Base-by-base conservation (phyloP, 2,329 filamentous ascomycete genomes). In the Alternaria postmessia region DNA sequence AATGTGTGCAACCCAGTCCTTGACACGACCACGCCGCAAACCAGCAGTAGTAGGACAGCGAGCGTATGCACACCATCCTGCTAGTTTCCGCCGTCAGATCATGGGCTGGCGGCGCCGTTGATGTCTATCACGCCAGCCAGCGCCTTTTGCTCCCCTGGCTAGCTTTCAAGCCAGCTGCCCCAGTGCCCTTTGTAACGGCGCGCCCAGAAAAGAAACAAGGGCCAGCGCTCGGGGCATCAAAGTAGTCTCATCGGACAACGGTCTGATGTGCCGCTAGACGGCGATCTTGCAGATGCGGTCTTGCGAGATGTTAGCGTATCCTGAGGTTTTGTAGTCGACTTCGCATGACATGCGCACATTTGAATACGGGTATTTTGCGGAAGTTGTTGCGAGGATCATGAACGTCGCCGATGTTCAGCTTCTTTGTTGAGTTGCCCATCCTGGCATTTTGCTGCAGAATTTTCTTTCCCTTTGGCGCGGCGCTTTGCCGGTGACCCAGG, bases 1-100 rank as follows among this genome's bases (percentile, higher is more conserved):
- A 75, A 77, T 73, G 22, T 22, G 46, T 49, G 46, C 20, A 24
- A 49, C 20, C 46, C 47, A 69, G 67, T 67, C 32, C 53, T 57
- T 57, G 53, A 59, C 41, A 65, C 62, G 62, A 63, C 71, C 70
- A 70, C 63, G 67, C 72, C 68, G 69, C 59, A 57, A 59, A 66
- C 64, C 64, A 70, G 69, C 64, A 69, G 69, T 42, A 60, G 49
- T 44, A 58, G 32, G 28, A 58, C 49, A 55, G 38, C 48, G 30
- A 57, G 59, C 62, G 65, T 69, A 72, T 72, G 67, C 69, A 67
- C 65, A 52, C 58, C 30, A 51, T 51, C 49, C 53, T 70, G 66
- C 73, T 76, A 77, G 75, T 67, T 72, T 70, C 75, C 75, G 72
- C 73, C 72, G 74, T 76, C 73, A 75, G 66, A 67, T 69, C 42